Conservation (phyloP, 2,329 filamentous ascomycete genomes). For the Epichloe bromicola region DNA sequence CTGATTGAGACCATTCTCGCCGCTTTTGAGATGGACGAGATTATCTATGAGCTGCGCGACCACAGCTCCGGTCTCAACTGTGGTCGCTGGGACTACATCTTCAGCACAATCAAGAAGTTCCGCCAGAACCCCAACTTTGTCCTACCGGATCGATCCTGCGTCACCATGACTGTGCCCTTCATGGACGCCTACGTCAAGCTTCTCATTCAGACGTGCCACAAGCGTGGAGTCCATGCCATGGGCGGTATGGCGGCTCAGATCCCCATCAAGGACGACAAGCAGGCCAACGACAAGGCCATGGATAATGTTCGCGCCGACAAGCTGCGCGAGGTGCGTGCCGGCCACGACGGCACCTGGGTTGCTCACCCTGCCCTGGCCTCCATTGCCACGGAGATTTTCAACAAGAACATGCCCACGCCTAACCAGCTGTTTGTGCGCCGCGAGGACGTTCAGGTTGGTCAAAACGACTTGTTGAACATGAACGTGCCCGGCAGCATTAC, state of each 20-base stretch:
- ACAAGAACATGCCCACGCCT: conserved; percentile 95
- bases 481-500: conserved; percentile 88
- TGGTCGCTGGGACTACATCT: conserved; percentile 99
- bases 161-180: conserved; percentile 97
- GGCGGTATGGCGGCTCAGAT: conserved; percentile 98
- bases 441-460: conserved; percentile 75
- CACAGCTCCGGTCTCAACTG: conserved; percentile 96
- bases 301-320: conserved; percentile 87
- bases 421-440: conserved; percentile 89
- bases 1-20: conserved; percentile 96
- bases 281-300: conserved; percentile 90
- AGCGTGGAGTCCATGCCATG: conserved; percentile 96
- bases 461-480: conserved; percentile 93
- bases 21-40: conserved; percentile 99
- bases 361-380: conserved; percentile 83
- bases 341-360: conserved; percentile 95
- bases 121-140: conserved; percentile 87
- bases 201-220: conserved; percentile 96
- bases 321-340: conserved; percentile 85
- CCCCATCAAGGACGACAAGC: conserved; percentile 88
- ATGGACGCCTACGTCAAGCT: conserved; percentile 96
- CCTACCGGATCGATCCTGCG: conserved; percentile 75
- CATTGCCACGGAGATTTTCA: conserved; percentile 89
- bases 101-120: conserved; percentile 99
- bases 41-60: conserved; percentile 97